Evolutionary conservation across 768 basidiomycete species (phyloP).

Genomic region (Collybiopsis luxurians): DNA sequence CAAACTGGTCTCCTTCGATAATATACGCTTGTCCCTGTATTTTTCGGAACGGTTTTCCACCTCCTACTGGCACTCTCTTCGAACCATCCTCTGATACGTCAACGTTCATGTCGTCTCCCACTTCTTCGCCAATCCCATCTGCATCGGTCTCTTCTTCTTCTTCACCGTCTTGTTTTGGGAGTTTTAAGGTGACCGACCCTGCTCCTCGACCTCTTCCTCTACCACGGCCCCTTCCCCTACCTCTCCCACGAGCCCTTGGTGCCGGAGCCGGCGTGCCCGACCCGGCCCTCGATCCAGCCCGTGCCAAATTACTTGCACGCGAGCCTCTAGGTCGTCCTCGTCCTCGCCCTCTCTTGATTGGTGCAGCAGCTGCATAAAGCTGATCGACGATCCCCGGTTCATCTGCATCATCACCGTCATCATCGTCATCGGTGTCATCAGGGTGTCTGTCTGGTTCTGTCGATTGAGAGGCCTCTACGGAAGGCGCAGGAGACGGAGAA

Average conservation of each 20-base stretch:
- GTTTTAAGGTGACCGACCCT: constrained; percentile 25
- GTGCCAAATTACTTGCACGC: constrained; percentile 5
- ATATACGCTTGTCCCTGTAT: constrained; percentile 74
- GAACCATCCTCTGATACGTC: constrained; percentile 34
- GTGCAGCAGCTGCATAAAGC: not conserved
- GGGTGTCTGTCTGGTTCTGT: constrained; percentile 29
- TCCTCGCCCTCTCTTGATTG: constrained; percentile 31
- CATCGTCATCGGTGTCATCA: constrained; percentile 15
- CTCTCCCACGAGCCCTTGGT: constrained; percentile 35
- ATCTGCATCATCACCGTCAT: constrained; percentile 25
- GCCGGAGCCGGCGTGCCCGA: constrained; percentile 31
- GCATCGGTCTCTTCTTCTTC: constrained; percentile 30
- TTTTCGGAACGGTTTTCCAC: constrained; percentile 69
- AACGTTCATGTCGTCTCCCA: constrained; percentile 29
- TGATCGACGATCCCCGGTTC: constrained; percentile 3
- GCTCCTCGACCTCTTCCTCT: constrained; percentile 28
- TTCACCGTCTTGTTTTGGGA: constrained; percentile 26
- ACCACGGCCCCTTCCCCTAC: constrained; percentile 25
- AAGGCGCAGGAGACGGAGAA: constrained; percentile 14
- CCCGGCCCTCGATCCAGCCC: constrained; percentile 19
- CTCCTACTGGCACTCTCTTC: constrained; percentile 43
- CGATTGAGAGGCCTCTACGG: constrained; percentile 23
- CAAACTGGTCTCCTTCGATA: constrained; percentile 88
- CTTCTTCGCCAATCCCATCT: constrained; percentile 29
- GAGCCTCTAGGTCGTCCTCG: constrained; percentile 33